These are phyloP conservation scores for Schwanniomyces vanrijiae DNA, from an alignment of 805 yeast genomes.

Conservation along the genomic window DNA sequence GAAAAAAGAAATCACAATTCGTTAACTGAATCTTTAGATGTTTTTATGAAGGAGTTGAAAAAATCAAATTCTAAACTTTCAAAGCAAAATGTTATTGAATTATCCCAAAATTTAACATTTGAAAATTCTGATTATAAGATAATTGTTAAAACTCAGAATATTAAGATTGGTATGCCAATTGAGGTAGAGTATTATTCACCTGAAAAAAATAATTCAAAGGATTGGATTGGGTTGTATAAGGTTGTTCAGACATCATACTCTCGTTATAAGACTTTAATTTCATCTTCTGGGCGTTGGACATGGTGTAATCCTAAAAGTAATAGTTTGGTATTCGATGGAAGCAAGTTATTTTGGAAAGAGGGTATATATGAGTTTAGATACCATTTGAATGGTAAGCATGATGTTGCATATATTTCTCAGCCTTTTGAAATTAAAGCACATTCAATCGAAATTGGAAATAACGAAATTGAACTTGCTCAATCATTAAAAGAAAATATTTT, in stretches of 20 bases:
- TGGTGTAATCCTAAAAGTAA: conserved; percentile 46
- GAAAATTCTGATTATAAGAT: conserved; percentile 35
- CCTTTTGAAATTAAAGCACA: conserved; percentile 62
- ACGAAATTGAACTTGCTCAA: conserved; percentile 29
- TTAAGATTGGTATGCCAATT: conserved; percentile 52
- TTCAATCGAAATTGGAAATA: conserved; percentile 35
- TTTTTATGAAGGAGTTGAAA: conserved; percentile 42
- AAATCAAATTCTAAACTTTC: conserved; percentile 31
- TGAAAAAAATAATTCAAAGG: conserved; percentile 45
- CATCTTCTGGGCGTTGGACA: conserved; percentile 68
- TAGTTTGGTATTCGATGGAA: conserved; percentile 45
- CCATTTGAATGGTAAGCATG: conserved; percentile 66
- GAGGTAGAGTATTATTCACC: conserved; percentile 57
- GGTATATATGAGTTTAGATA: conserved; percentile 77
- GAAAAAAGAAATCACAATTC: conserved; percentile 32
- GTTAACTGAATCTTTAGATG: conserved; percentile 45
- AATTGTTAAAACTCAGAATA: conserved; percentile 12
- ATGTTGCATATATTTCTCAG: conserved; percentile 61
- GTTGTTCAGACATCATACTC: conserved; percentile 59
- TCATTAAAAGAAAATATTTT: conserved; percentile 31
- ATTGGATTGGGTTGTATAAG: conserved; percentile 79
- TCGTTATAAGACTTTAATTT: conserved; percentile 53
- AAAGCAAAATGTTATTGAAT: conserved; percentile 35
- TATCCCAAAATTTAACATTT: conserved; percentile 40
- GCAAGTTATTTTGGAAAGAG: conserved; percentile 57